Conservation (phyloP, 1,139 yeast genomes). For the Taphrina flavorubra region DNA sequence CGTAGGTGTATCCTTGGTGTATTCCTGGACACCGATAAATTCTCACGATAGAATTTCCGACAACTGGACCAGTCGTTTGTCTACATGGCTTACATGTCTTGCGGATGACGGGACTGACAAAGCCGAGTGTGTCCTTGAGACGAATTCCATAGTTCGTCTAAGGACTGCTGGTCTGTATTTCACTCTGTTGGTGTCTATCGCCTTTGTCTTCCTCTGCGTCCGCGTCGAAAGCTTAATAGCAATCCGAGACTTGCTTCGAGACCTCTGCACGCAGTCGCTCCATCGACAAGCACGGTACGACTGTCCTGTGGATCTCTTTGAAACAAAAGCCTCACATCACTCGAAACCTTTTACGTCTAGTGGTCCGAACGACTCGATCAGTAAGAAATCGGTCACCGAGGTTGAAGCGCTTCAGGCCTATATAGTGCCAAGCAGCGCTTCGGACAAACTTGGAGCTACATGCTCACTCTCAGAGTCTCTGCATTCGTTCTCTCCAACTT, state of each 20-base stretch:
- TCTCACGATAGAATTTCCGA: conserved; percentile 6
- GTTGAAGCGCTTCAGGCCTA: not conserved
- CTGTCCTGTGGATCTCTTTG: not conserved
- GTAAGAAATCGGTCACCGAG: not conserved
- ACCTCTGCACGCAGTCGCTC: not conserved
- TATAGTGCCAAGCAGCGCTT: not conserved
- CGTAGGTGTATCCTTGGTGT: not conserved
- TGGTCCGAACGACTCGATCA: not conserved
- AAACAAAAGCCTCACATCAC: not conserved
- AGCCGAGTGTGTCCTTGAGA: not conserved
- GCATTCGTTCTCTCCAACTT: too few relatives aligned
- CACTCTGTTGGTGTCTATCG: not conserved
- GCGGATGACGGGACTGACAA: not conserved
- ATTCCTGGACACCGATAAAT: not conserved
- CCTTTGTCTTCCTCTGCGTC: conserved; percentile 9
- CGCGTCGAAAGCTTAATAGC: conserved; percentile 1
- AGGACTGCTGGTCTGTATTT: not conserved
- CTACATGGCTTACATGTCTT: conserved; percentile 16
- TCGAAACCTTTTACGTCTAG: not conserved
- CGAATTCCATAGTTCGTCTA: not conserved
- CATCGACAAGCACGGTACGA: not conserved
- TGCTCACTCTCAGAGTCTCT: too few relatives aligned
- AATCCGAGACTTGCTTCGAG: not conserved
- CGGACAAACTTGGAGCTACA: not conserved
- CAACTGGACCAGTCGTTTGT: not conserved